Conservation (phyloP, 495 filamentous ascomycete species). For the Trichoderma asperelloides region DNA sequence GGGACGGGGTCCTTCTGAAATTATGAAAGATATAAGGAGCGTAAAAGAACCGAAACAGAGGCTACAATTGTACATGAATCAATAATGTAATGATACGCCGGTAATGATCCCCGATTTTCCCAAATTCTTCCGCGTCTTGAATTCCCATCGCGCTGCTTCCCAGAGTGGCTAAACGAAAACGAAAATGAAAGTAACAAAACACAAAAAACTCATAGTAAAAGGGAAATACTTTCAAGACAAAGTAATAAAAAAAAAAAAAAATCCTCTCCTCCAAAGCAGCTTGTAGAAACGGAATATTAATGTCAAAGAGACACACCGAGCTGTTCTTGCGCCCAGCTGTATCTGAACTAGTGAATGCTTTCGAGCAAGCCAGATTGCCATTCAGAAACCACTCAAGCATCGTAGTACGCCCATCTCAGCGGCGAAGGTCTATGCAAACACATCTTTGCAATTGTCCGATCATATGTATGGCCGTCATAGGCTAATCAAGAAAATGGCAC, state of each 20-base stretch:
- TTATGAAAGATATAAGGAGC: background rate
- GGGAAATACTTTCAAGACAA: background rate
- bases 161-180: slow-evolving; percentile 9
- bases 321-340: background rate
- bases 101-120: slow-evolving; percentile 4
- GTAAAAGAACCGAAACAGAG: background rate
- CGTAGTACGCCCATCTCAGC: background rate
- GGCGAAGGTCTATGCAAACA: background rate
- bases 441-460: background rate
- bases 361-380: background rate
- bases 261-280: background rate
- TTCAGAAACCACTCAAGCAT: background rate
- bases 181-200: slow-evolving; percentile 15
- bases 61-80: background rate
- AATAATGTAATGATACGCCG: background rate
- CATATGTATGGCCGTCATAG: background rate
- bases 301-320: background rate
- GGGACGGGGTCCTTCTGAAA: background rate
- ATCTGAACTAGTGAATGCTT: background rate
- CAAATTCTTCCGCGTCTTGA: slow-evolving; percentile 1
- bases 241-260: background rate
- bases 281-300: background rate
- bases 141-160: slow-evolving; percentile 6
- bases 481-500: background rate
- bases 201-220: slow-evolving; percentile 1